These are phyloP conservation scores for Paecilomyces niveus DNA, from an alignment of 2,329 filamentous ascomycete genomes.

Conservation along the genomic window DNA sequence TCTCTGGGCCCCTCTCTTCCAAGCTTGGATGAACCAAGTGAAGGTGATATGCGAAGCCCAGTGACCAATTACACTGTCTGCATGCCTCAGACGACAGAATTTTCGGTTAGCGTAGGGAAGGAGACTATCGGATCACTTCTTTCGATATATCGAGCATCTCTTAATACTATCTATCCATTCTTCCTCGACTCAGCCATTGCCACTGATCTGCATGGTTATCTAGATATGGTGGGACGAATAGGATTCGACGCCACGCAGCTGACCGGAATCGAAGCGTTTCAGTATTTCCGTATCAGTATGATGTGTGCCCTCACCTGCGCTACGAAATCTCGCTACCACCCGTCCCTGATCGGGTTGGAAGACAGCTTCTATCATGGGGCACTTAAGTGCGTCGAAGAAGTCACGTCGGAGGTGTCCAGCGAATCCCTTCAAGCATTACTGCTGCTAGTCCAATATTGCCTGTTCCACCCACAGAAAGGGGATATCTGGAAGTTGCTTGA, in stretches of 20 bases:
- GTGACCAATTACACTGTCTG: background rate
- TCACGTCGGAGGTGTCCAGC: slow-evolving; percentile 14
- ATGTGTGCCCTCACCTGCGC: slow-evolving; percentile 25
- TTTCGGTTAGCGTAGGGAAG: background rate
- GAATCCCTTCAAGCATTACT: slow-evolving; percentile 21
- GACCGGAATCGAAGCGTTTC: slow-evolving; percentile 18
- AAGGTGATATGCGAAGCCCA: background rate
- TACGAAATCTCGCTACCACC: slow-evolving; percentile 11
- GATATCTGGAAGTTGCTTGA: slow-evolving; percentile 21
- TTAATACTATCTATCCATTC: slow-evolving; percentile 22
- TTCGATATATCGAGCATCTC: slow-evolving; percentile 18
- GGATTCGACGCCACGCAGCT: background rate
- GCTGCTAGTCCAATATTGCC: slow-evolving; percentile 16
- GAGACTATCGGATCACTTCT: slow-evolving; percentile 16
- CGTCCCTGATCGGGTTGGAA: slow-evolving; percentile 12
- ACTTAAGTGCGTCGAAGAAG: slow-evolving; percentile 22
- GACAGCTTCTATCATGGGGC: slow-evolving; percentile 19
- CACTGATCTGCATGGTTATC: slow-evolving; percentile 15
- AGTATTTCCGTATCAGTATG: slow-evolving; percentile 26
- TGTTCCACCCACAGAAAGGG: slow-evolving; percentile 18
- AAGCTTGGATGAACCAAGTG: background rate
- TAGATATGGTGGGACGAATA: background rate
- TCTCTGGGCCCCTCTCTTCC: background rate
- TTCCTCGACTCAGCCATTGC: slow-evolving; percentile 16
- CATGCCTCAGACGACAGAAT: background rate